phyloP scores from a whole-genome alignment of 2,329 filamentous ascomycete species.

The Bipolaris bicolor region DNA sequence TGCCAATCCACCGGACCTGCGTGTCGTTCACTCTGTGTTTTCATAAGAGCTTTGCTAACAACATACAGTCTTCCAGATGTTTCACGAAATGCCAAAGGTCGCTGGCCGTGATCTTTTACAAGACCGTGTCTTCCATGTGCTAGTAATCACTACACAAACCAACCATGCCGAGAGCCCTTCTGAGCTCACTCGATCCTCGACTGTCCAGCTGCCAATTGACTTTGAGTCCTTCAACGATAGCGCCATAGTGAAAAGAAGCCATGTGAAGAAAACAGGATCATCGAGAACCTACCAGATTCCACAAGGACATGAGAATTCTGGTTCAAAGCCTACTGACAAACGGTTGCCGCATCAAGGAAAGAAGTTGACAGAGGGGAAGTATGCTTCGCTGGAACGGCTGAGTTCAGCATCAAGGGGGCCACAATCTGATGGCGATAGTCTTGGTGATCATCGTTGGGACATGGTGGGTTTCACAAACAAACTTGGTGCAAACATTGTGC shows the following conservation, averaged over 20 bases:
- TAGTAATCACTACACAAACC: conserved; percentile 61
- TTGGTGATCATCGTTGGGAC: conserved; percentile 64
- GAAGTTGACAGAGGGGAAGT: conserved; percentile 63
- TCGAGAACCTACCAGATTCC: conserved; percentile 12
- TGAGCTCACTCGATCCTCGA: conserved; percentile 59
- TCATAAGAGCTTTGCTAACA: conserved; percentile 10
- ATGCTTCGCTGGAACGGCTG: conserved; percentile 66
- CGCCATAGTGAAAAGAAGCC: conserved; percentile 23
- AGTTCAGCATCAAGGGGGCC: conserved; percentile 8
- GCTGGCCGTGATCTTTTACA: conserved; percentile 57
- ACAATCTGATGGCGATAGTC: not conserved
- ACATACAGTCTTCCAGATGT: conserved; percentile 65
- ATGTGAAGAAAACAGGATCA: conserved; percentile 17
- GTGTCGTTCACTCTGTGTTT: not conserved
- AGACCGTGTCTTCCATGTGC: conserved; percentile 69
- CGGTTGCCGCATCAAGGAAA: conserved; percentile 51
- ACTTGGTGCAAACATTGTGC: not conserved
- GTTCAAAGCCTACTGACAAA: conserved; percentile 13
- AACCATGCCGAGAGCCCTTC: conserved; percentile 21
- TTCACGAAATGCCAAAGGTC: conserved; percentile 61
- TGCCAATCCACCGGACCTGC: too few species aligned
- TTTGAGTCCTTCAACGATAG: conserved; percentile 51
- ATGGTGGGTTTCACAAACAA: conserved; percentile 55
- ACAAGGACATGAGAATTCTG: conserved; percentile 1
- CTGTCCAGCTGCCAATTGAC: conserved; percentile 59